A percentile compares a stretch with the other conserved stretches of the same genome.
These are phyloP conservation scores for Phytopythium boreale DNA, from an alignment of 352 stramenopile species.

Conservation along the genomic window DNA sequence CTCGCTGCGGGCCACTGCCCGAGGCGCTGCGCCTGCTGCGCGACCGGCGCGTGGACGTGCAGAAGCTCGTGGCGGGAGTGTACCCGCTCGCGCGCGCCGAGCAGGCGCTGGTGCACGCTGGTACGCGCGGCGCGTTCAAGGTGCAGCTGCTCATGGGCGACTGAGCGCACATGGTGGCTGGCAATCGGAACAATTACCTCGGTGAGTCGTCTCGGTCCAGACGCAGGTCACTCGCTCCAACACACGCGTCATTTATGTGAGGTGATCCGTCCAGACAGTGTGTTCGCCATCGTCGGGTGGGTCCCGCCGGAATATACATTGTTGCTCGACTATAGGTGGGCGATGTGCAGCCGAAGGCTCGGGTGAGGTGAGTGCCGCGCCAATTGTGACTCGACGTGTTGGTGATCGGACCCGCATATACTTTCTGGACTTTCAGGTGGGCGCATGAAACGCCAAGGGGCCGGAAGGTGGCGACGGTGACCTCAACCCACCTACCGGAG, in stretches of 20 bases:
- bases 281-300: neutral
- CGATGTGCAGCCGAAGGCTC: neutral
- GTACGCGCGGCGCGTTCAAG: constrained; percentile 48
- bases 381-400: neutral
- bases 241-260: neutral
- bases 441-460: neutral
- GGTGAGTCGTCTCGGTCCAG: neutral
- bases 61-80: constrained; percentile 63
- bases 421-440: neutral
- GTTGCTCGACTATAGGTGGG: neutral
- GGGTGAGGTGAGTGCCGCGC: neutral
- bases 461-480: neutral
- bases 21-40: constrained; percentile 52
- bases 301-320: neutral
- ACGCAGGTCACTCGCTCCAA: neutral
- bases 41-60: constrained; percentile 45
- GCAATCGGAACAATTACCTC: neutral
- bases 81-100: constrained; percentile 53
- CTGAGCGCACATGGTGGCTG: neutral
- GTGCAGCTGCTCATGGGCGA: constrained; percentile 51
- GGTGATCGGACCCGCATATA: neutral
- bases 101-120: constrained; percentile 45
- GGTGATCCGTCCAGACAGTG: constrained; percentile 6
- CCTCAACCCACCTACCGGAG: neutral
- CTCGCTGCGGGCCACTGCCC: constrained; percentile 61